Evolutionary conservation across 2,329 filamentous ascomycete genomes (phyloP), one percentile per base, ranked within the genome.

Genomic region (Colletotrichum sp.): DNA sequence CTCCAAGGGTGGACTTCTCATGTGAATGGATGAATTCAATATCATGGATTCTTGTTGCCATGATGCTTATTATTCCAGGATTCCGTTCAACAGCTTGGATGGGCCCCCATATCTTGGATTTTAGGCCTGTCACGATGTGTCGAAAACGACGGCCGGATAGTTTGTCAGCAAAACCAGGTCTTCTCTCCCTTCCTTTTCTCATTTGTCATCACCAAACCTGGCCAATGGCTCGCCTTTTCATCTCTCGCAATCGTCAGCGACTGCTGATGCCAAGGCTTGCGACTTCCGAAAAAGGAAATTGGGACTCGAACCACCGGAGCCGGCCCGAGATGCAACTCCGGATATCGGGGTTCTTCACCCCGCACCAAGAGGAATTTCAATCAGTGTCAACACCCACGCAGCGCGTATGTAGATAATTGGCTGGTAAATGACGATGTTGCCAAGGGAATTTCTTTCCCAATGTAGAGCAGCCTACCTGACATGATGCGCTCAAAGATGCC

Each of bases 41-140:
- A 21, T 49, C n/a, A 4, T 49, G 10, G 4, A 2, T 7, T 13
- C 3, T 21, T 21, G 44, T 49, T 49, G 10, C n/a, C 44, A 49
- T 49, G 44, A 21, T 21, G 18, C 1, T 21, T 49, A 0, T 49
- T 0, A 21, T 21, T 0, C n/a, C 44, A 21, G 10, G 3, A 12
- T 2, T 13, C 44, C 2, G 10, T 12, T 21, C 10, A 13, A 13
- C 18, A n/a, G 10, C 44, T 49, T 21, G n/a, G 0, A 49, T 21
- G 44, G 18, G n/a, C 5, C 44, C 9, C n/a, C 10, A n/a, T 21
- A 49, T 49, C 2, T 3, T 49, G 44, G 6, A 7, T 0, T 7
- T 49, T 7, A 21, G 6, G 44, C 10, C 44, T 49, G 1, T 49
- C n/a, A 12, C 10, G 10, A 21, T 49, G 18, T 7, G 44, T 49